Evolutionary conservation across 352 stramenopile species (phyloP).

Genomic region (Phytophthora aleatoria): DNA sequence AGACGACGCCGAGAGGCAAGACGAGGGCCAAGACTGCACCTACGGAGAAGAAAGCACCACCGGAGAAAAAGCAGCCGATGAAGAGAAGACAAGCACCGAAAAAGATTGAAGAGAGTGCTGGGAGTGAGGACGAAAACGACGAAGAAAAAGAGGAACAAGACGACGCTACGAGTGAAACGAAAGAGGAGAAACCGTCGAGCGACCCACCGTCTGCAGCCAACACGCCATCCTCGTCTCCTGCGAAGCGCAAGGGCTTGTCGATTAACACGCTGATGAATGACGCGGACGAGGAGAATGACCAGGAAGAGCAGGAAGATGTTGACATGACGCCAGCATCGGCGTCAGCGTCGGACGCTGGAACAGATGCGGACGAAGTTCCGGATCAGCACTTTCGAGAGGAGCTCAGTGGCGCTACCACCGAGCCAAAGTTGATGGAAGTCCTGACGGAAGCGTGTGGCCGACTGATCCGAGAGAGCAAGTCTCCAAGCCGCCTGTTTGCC

Average conservation of each 20-base stretch:
- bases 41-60: constrained; percentile 19
- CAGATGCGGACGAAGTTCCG: constrained; percentile 43
- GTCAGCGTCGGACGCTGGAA: constrained; percentile 29
- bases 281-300: constrained; percentile 37
- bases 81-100: constrained; percentile 20
- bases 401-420: constrained; percentile 41
- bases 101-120: constrained; percentile 37
- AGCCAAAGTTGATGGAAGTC: constrained; percentile 61
- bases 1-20: constrained; percentile 32
- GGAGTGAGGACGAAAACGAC: constrained; percentile 29
- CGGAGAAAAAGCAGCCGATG: constrained; percentile 11
- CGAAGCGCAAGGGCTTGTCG: constrained; percentile 54
- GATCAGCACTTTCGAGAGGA: constrained; percentile 57
- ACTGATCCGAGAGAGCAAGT: constrained; percentile 61
- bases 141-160: constrained; percentile 17
- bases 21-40: constrained; percentile 23
- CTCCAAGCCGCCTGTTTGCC: constrained; percentile 62
- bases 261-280: constrained; percentile 66
- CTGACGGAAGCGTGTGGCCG: constrained; percentile 53
- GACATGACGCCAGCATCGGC: constrained; percentile 30
- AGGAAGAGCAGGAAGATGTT: constrained; percentile 26
- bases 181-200: constrained; percentile 30
- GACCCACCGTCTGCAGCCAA: constrained; percentile 28
- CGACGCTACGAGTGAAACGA: constrained; percentile 21
- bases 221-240: constrained; percentile 45